These are phyloP conservation scores for Pseudofabraea citricarpa DNA, from an alignment of 2,329 filamentous ascomycete species.

Conservation along the genomic window DNA sequence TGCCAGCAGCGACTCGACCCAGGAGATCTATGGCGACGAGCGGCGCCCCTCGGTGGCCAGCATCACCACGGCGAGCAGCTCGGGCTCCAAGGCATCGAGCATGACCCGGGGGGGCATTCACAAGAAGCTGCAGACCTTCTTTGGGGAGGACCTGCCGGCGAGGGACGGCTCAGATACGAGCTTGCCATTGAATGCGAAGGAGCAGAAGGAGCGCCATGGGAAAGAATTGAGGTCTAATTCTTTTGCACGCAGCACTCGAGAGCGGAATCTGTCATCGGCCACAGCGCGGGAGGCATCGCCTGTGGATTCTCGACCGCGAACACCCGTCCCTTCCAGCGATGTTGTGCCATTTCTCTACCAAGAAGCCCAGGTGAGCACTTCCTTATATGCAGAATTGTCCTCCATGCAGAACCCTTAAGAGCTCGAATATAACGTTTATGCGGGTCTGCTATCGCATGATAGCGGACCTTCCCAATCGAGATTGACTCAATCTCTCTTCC, in stretches of 20 bases:
- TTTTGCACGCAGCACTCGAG: conserved; percentile 54
- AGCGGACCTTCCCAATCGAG: neutral
- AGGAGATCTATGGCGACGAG: conserved; percentile 61
- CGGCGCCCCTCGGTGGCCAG: conserved; percentile 85
- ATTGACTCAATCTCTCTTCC: neutral
- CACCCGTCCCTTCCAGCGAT: conserved; percentile 84
- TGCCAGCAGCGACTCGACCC: conserved; percentile 54
- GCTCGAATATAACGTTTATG: neutral
- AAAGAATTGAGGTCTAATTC: conserved; percentile 61
- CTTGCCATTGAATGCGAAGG: conserved; percentile 37
- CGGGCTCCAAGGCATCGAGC: conserved; percentile 71
- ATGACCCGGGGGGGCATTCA: conserved; percentile 62
- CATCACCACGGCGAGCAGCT: conserved; percentile 79
- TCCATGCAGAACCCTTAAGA: neutral
- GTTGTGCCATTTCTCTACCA: conserved; percentile 98
- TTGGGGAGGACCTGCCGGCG: conserved; percentile 81
- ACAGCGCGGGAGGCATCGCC: conserved; percentile 74
- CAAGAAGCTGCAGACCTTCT: conserved; percentile 86
- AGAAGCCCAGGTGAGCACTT: conserved; percentile 63
- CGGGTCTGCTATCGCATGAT: conserved; percentile 1
- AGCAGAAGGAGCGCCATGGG: conserved; percentile 23
- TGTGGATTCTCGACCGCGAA: conserved; percentile 70
- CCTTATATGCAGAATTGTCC: conserved; percentile 12
- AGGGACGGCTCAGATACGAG: conserved; percentile 71
- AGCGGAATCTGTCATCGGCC: conserved; percentile 76